Percentiles rank a stretch among this genome's conserved stretches.
Evolutionary conservation across 805 yeast genomes (phyloP).

Genomic region (Teunomyces barrocoloradensis): DNA sequence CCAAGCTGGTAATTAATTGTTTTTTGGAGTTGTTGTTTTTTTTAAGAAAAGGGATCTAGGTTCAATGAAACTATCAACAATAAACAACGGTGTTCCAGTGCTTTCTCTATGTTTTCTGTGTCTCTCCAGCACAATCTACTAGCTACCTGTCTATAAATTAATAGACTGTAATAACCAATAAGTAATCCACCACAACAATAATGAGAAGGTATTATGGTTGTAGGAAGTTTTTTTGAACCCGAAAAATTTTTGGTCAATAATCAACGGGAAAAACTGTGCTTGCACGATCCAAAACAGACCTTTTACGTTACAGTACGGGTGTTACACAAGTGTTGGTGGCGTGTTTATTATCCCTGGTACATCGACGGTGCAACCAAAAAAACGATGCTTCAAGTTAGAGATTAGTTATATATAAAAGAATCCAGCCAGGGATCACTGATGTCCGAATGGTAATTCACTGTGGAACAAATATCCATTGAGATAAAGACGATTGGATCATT

Average conservation of each 20-base stretch:
- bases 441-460: too few species aligned
- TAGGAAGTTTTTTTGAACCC: neutral
- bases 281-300: too few species aligned
- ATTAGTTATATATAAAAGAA: too few species aligned
- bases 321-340: too few species aligned
- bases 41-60: neutral
- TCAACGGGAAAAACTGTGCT: too few species aligned
- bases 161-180: neutral
- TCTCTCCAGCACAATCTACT: neutral
- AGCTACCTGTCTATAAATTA: neutral
- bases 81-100: neutral
- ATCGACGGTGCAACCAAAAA: too few species aligned
- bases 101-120: neutral
- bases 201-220: neutral
- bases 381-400: too few species aligned
- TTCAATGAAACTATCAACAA: neutral
- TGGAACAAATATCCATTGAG: too few species aligned
- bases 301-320: too few species aligned
- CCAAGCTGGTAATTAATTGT: neutral
- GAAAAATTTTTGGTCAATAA: neutral
- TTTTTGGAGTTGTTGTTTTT: neutral
- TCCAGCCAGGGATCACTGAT: too few species aligned
- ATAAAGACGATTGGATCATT: too few species aligned
- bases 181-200: neutral
- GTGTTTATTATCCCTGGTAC: too few species aligned